Evolutionary conservation across 805 yeast genomes (phyloP), one percentile per base, ranked within the genome.

Genomic region (Komagataella mondaviorum): DNA sequence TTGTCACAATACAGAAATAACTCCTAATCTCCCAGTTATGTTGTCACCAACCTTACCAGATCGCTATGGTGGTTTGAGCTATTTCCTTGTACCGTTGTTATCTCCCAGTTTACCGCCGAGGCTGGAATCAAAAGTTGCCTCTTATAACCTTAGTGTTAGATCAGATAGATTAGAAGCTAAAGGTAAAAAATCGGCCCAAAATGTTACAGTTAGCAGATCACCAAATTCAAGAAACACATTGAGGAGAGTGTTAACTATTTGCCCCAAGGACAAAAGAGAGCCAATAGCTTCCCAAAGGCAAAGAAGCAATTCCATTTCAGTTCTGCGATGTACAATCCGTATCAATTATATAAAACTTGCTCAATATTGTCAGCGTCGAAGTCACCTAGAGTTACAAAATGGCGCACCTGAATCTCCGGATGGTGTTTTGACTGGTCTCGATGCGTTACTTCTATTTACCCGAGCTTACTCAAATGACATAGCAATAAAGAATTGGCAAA

Each of bases 21-120:
- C n/a, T 7, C 14, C 5, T 10, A 10, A 12, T 30, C 39, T 30
- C 8, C 39, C 39, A 30, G 14, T 30, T 30, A 30, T 8, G 39
- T 30, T 30, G 14, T 30, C 39, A 30, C 39, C 39, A 30, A 8
- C 4, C 5, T 30, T 30, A 10, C 39, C 39, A 30, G 39, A 30
- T 10, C 39, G 39, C 14, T 30, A 30, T 30, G 39, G 39, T 30
- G 14, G n/a, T 30, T 30, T 10, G 10, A 14, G 39, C 8, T 30
- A 14, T 30, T 30, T 6, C 14, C 39, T 30, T 30, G 14, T 30
- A 14, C 39, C 39, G 50, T 58, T 61, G 45, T 30, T 30, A 8
- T 30, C 39, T 10, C 39, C 39, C 2, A 30, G 14, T 30, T 8
- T 30, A 30, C 39, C 39, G 14, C 39, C 39, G 39, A 30, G 39